phyloP scores from a whole-genome alignment of 1,284 basidiomycete species.

The Pulveroboletus sp. region DNA sequence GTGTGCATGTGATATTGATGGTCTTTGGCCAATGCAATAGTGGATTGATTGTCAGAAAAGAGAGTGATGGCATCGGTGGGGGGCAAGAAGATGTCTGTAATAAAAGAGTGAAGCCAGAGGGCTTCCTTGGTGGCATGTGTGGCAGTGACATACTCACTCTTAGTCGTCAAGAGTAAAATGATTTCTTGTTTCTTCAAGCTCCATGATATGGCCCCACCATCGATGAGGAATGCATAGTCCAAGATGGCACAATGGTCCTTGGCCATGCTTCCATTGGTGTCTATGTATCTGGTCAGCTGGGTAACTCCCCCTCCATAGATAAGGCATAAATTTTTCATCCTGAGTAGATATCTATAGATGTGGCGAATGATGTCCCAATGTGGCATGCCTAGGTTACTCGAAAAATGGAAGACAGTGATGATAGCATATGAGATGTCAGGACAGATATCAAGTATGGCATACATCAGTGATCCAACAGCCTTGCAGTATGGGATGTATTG shows the following conservation, averaged over 20 bases:
- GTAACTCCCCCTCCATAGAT: too few relatives aligned
- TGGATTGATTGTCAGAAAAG: slow-evolving; percentile 34
- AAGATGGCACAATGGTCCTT: not conserved
- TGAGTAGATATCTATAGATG: too few relatives aligned
- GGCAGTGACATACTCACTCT: slow-evolving; percentile 37
- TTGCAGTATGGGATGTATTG: not conserved
- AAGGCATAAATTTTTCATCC: too few relatives aligned
- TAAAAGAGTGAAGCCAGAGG: slow-evolving; percentile 19
- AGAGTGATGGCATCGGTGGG: slow-evolving; percentile 12
- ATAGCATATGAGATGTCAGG: too few relatives aligned
- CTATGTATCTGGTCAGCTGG: too few relatives aligned
- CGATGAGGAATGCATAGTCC: not conserved
- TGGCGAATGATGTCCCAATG: too few relatives aligned
- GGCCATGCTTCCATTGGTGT: too few relatives aligned
- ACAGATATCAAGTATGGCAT: too few relatives aligned
- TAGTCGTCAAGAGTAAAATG: slow-evolving; percentile 29
- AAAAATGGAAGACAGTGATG: too few relatives aligned
- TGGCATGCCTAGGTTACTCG: too few relatives aligned
- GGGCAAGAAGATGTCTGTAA: slow-evolving; percentile 7
- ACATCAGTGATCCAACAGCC: not conserved
- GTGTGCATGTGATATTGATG: slow-evolving; percentile 24
- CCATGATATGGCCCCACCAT: not conserved
- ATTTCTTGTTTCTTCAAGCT: not conserved
- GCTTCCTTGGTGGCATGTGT: slow-evolving; percentile 24
- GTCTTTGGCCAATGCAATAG: slow-evolving; percentile 33